phyloP scores from a whole-genome alignment of 2,329 filamentous ascomycete species.

The Alternaria ethzedia region DNA sequence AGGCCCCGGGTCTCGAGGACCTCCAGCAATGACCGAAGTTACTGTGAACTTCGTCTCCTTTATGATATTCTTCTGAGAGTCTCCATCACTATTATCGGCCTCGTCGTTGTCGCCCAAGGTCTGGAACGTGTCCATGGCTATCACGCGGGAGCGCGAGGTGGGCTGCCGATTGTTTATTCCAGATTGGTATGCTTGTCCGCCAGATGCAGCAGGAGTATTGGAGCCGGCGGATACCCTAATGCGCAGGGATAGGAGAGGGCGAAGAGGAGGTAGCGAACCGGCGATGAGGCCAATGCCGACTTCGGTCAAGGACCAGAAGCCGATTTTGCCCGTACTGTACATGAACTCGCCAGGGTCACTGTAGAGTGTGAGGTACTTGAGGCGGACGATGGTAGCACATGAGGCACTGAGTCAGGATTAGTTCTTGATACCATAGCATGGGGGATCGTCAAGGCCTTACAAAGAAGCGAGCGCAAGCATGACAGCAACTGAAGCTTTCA shows the following conservation, averaged over 20 bases:
- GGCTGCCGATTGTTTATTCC: constrained; percentile 1
- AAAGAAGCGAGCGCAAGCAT: constrained; percentile 52
- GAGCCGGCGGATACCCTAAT: constrained; percentile 19
- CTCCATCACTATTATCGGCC: constrained; percentile 24
- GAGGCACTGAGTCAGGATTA: constrained; percentile 38
- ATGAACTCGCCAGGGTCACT: constrained; percentile 51
- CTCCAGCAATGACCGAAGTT: constrained; percentile 6
- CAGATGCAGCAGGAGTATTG: constrained; percentile 30
- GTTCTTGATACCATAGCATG: not conserved
- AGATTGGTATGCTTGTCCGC: constrained; percentile 14
- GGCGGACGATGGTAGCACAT: constrained; percentile 49
- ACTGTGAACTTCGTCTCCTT: constrained; percentile 43
- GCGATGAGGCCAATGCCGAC: constrained; percentile 56
- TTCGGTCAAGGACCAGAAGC: constrained; percentile 55
- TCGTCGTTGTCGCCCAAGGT: constrained; percentile 19
- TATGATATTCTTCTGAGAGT: constrained; percentile 50
- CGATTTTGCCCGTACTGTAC: constrained; percentile 51
- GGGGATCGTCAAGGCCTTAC: constrained; percentile 31
- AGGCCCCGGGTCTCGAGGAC: not conserved
- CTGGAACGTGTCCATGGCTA: constrained; percentile 25
- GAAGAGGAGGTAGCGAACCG: constrained; percentile 54
- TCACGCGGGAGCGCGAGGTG: constrained; percentile 9
- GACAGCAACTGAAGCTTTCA: constrained; percentile 50
- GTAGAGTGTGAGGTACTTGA: constrained; percentile 53
- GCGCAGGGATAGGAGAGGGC: constrained; percentile 47